phyloP scores from a whole-genome alignment of 352 stramenopile genomes.

The Lagenidium giganteum region DNA sequence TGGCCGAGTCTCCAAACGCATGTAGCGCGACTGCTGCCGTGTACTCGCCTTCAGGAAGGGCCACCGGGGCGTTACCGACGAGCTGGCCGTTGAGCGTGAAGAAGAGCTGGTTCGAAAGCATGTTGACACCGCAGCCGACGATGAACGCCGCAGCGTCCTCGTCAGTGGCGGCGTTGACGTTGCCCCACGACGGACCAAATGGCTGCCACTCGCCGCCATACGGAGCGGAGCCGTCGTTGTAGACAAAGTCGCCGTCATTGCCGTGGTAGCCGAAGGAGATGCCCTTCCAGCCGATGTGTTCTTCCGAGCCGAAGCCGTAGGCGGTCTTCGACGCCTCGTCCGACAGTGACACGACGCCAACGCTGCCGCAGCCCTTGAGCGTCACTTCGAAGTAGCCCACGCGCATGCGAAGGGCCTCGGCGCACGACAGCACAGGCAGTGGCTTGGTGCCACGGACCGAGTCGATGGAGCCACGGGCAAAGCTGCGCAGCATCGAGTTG shows the following conservation, averaged over 20 bases:
- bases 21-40: constrained; percentile 77
- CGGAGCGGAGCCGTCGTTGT: constrained; percentile 58
- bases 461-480: constrained; percentile 62
- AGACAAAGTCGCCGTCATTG: constrained; percentile 84
- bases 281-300: constrained; percentile 79
- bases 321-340: constrained; percentile 40
- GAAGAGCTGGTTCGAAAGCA: constrained; percentile 46
- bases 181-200: constrained; percentile 68
- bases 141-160: constrained; percentile 26
- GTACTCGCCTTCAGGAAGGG: constrained; percentile 50
- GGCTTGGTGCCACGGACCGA: constrained; percentile 52
- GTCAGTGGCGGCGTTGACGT: constrained; percentile 18
- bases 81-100: constrained; percentile 79
- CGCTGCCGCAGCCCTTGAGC: constrained; percentile 68
- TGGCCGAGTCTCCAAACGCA: constrained; percentile 58
- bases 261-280: constrained; percentile 82
- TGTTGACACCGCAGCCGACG: constrained; percentile 76
- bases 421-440: constrained; percentile 52
- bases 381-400: constrained; percentile 79
- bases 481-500: constrained; percentile 81
- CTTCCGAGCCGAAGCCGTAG: constrained; percentile 79
- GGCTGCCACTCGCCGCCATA: constrained; percentile 71
- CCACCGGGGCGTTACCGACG: constrained; percentile 36
- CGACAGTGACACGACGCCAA: constrained; percentile 67
- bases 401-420: constrained; percentile 35